Evolutionary conservation across 139 green algal species (phyloP), one percentile per base, ranked within the genome.

Genomic region (Bryopsis sp.): DNA sequence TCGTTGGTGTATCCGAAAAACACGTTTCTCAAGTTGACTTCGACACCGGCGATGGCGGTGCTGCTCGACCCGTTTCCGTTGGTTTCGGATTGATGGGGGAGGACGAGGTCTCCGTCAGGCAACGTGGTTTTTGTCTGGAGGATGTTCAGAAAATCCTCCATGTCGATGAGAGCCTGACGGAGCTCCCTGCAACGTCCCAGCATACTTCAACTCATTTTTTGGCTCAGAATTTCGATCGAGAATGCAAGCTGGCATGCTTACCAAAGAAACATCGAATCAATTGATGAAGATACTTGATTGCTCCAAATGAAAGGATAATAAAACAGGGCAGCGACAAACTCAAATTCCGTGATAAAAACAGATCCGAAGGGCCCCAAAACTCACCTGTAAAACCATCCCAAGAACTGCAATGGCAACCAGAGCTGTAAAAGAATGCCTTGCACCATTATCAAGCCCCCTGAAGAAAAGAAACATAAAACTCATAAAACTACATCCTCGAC

Each of bases 351-450:
- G n/a, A n/a, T n/a, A n/a, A n/a, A n/a, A n/a, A n/a, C n/a, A n/a
- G n/a, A n/a, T n/a, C n/a, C n/a, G n/a, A n/a, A n/a, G n/a, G n/a
- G n/a, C n/a, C n/a, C n/a, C n/a, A n/a, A n/a, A n/a, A n/a, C n/a
- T n/a, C n/a, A n/a, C n/a, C n/a, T 79, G 74, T 84, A 93, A 38
- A 86, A 89, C 77, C 76, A 88, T 22, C 80, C 84, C 59, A 89
- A 70, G 66, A 89, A 91, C 64, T 88, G 75, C 68, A 95, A 76
- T 0, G 94, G 94, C 22, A 83, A 84, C 88, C 87, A 96, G 34
- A 98, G 85, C 81, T 99, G 94, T 68, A 96, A 72, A 66, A 99
- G 79, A 58, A 99, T 76, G 0, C 91, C 94, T 46, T 95, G 88
- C 46, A 90, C 86, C 85, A 98, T 84, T 28, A 91, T 84, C 59